A percentile compares a stretch with the other conserved stretches of the same genome.
Evolutionary conservation across 2,329 filamentous ascomycete genomes (phyloP).

Genomic region (Penicillium paneum): DNA sequence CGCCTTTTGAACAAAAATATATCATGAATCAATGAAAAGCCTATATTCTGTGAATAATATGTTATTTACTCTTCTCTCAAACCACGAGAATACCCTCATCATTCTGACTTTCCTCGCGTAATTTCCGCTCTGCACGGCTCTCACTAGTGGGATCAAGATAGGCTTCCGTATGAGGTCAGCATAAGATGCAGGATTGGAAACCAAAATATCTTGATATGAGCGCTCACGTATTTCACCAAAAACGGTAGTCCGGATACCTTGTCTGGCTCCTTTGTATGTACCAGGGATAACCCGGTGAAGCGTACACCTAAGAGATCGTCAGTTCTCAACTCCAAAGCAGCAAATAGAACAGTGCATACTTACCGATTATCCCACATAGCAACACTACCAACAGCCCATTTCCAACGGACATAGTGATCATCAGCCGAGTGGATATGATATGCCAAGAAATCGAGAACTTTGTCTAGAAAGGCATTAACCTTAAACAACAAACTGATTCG

Average conservation of each 20-base stretch:
- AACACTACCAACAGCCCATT: conserved; percentile 50
- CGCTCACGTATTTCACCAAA: conserved; percentile 10
- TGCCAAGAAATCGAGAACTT: conserved; percentile 47
- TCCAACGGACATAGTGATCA: conserved; percentile 51
- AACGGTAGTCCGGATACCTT: conserved; percentile 10
- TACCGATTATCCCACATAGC: conserved; percentile 53
- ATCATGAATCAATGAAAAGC: neutral
- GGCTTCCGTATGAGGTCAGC: neutral
- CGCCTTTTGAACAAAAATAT: neutral
- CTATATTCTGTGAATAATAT: neutral
- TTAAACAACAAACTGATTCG: neutral
- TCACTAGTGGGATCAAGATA: conserved; percentile 9
- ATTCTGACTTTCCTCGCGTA: neutral
- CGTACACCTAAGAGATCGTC: neutral
- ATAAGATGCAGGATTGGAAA: neutral
- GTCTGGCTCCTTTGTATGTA: conserved; percentile 4
- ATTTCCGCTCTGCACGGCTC: neutral
- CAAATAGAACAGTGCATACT: neutral
- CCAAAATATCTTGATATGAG: neutral
- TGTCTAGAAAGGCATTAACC: conserved; percentile 22
- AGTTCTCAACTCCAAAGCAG: neutral
- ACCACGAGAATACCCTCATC: neutral
- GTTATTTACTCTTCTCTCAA: neutral
- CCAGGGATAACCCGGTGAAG: conserved; percentile 13
- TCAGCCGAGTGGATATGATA: conserved; percentile 51